Conservation (phyloP, 164 flowering plant genomes). For the Berberis thunbergii region DNA sequence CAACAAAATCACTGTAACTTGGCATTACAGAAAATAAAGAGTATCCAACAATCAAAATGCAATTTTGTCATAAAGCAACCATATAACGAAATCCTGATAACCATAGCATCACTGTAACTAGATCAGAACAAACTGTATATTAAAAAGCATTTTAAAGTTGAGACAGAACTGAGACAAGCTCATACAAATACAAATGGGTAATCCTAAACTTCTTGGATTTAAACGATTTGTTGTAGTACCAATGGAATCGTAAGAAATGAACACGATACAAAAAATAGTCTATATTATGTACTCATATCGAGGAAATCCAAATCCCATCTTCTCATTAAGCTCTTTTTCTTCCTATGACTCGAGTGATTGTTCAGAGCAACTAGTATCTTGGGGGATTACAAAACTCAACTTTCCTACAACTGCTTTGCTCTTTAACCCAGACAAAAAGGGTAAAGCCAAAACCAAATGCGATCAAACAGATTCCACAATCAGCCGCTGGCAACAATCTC, state of each 20-base stretch:
- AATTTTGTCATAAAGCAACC: too few species aligned
- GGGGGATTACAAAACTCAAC: too few species aligned
- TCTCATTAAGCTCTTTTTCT: not conserved
- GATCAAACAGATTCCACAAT: not conserved
- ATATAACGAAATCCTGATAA: too few species aligned
- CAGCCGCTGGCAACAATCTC: conserved; percentile 85
- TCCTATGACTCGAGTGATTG: too few species aligned
- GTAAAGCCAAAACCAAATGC: not conserved
- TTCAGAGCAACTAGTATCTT: too few species aligned
- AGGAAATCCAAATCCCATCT: conserved; percentile 1
- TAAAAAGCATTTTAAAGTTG: too few species aligned
- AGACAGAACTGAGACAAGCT: not conserved
- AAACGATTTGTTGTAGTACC: not conserved
- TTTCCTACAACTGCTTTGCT: not conserved
- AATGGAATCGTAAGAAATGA: not conserved
- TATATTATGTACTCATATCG: not conserved
- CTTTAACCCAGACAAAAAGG: not conserved
- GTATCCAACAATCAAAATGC: too few species aligned
- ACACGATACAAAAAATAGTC: not conserved
- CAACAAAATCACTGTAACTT: too few species aligned
- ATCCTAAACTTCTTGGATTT: not conserved
- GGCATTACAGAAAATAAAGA: too few species aligned
- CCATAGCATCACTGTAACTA: not conserved
- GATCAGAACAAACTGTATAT: not conserved
- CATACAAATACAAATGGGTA: not conserved